Base-by-base conservation (phyloP, 2,329 filamentous ascomycete genomes). In the Podosphaera fusca region DNA sequence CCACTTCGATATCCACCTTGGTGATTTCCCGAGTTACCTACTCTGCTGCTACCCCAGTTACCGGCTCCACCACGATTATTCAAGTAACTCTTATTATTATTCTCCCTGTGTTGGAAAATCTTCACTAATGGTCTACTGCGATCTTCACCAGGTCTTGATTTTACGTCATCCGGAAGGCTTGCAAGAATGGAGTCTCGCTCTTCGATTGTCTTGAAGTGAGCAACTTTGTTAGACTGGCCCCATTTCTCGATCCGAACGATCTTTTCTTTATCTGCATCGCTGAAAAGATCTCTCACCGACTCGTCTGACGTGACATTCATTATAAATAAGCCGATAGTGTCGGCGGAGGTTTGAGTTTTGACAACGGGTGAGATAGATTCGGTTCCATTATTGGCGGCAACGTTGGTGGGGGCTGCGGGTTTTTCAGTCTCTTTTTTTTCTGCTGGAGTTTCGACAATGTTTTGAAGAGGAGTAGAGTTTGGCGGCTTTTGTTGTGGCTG, bases 1-100 rank as follows among this genome's bases (percentile, higher is more conserved):
- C 86, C 85, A 66, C 87, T 94, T 63, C 87, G 82, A 72, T 95
- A 95, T 59, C 87, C 87, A 63, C 84, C 85, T 58, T 78, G 77
- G 52, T 66, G 62, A 55, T 71, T 70, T 55, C 70, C 69, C n/a
- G 72, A 68, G 61, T 75, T 74, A 54, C 80, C 79, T 56, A 83
- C 79, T 53, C 84, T 77, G 61, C 74, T 84, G 65, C 74, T 77
- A 52, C 81, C 81, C 80, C 80, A 84, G 63, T 74, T 82, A 52
- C 80, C 80, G 40, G 80, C 79, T 56, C 81, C 81, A 56, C 81
- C 81, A 53, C 85, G 80, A 63, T 68, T 77, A 65, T 70, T 72
- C 53, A 64, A 70, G 61, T 74, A 79, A 31, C 73, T 66, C 64
- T 76, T 78, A 59, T 66, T 68, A 63, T 78, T 77, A 63, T 79